Percentiles rank a stretch among this genome's conserved stretches.
These are phyloP conservation scores for Phytophthora pini DNA, from an alignment of 352 stramenopile species.

Conservation along the genomic window DNA sequence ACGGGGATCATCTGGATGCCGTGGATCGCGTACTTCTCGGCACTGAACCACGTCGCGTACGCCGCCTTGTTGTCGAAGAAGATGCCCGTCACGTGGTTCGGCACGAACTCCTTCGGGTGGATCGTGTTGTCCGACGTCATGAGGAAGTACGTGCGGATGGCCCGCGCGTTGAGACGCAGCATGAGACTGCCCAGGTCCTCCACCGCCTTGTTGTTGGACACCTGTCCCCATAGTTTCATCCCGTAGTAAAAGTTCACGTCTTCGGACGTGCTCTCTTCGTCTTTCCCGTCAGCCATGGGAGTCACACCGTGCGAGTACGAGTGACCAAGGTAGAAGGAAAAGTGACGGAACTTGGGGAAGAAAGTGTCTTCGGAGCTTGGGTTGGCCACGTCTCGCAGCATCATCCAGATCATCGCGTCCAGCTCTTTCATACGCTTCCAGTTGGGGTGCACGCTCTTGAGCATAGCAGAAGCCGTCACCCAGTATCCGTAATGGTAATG, in stretches of 20 bases:
- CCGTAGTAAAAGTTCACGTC: conserved; percentile 84
- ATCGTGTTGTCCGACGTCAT: conserved; percentile 67
- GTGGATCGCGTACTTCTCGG: conserved; percentile 74
- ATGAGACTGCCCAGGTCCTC: conserved; percentile 76
- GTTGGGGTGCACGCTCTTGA: conserved; percentile 61
- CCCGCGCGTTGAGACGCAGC: conserved; percentile 65
- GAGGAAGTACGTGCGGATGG: conserved; percentile 77
- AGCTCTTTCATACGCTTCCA: conserved; percentile 60
- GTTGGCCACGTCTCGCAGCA: conserved; percentile 79
- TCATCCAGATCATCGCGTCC: conserved; percentile 59
- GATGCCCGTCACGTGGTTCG: conserved; percentile 76
- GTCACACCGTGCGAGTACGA: conserved; percentile 76
- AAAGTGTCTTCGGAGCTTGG: conserved; percentile 52
- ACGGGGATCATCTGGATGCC: conserved; percentile 83
- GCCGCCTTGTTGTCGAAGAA: conserved; percentile 78
- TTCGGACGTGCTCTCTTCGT: conserved; percentile 74
- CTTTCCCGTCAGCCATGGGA: conserved; percentile 64
- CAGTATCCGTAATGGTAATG: conserved; percentile 87
- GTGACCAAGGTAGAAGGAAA: conserved; percentile 74
- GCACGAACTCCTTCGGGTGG: conserved; percentile 61
- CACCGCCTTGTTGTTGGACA: conserved; percentile 54
- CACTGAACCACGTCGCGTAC: conserved; percentile 77
- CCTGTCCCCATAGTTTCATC: conserved; percentile 75
- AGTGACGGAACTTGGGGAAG: conserved; percentile 77
- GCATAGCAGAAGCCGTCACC: conserved; percentile 62